Percentiles rank a stretch among this genome's conserved stretches.
Conservation (phyloP, 2,329 filamentous ascomycete genomes). For the Aspergillus amoenus region DNA sequence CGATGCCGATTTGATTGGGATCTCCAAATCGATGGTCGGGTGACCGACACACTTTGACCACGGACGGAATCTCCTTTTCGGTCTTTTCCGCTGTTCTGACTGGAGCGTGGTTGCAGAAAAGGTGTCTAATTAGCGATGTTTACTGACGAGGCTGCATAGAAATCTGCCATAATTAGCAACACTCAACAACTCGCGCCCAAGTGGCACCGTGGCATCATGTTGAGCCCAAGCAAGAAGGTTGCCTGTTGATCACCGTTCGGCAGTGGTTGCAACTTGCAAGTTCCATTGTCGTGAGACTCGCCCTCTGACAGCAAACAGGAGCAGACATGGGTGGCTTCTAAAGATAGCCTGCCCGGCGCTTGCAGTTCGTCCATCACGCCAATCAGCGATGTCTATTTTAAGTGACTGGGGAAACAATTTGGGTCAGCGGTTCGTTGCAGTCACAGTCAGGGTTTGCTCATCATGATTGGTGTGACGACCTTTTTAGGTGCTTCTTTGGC, state of each 20-base stretch:
- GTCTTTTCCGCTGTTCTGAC: slow-evolving; percentile 7
- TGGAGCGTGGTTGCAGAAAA: not conserved
- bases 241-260: slow-evolving; percentile 3
- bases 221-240: not conserved
- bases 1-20: not conserved
- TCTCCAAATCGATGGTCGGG: slow-evolving; percentile 13
- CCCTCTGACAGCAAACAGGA: not conserved
- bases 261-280: not conserved
- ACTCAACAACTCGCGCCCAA: not conserved
- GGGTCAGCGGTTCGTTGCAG: slow-evolving; percentile 25
- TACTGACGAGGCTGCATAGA: not conserved
- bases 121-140: not conserved
- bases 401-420: slow-evolving; percentile 10
- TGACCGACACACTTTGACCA: slow-evolving; percentile 10
- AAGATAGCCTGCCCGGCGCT: slow-evolving; percentile 33
- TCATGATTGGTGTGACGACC: slow-evolving; percentile 18
- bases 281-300: not conserved
- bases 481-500: slow-evolving; percentile 1
- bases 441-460: not conserved
- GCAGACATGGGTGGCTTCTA: slow-evolving; percentile 19
- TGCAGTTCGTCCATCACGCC: slow-evolving; percentile 25
- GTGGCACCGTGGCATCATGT: not conserved
- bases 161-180: slow-evolving; percentile 5
- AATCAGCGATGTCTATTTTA: slow-evolving; percentile 12
- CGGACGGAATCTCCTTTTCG: slow-evolving; percentile 16